phyloP scores from a whole-genome alignment of 768 basidiomycete species.

The Leccinellum rugosiceps region DNA sequence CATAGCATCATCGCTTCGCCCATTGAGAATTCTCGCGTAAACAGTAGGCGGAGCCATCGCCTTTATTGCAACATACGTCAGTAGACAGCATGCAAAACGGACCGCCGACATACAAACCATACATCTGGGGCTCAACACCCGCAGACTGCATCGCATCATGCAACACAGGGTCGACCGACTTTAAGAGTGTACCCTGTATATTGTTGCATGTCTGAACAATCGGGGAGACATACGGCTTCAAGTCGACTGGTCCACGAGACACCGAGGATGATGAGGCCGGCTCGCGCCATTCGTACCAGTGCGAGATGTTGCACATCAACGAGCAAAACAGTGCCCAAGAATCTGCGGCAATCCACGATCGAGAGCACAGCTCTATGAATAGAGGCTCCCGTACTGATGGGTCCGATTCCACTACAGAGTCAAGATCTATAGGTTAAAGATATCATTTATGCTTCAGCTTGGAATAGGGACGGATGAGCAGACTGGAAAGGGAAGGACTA shows the following conservation, averaged over 20 bases:
- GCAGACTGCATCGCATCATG: slow-evolving; percentile 71
- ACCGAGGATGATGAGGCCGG: slow-evolving; percentile 27
- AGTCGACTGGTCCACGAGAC: slow-evolving; percentile 39
- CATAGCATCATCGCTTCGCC: slow-evolving; percentile 82
- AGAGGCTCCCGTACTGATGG: slow-evolving; percentile 32
- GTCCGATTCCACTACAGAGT: slow-evolving; percentile 52
- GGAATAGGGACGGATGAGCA: slow-evolving; percentile 13
- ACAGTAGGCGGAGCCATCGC: slow-evolving; percentile 91
- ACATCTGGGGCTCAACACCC: slow-evolving; percentile 94
- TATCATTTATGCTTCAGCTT: slow-evolving; percentile 27
- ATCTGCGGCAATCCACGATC: slow-evolving; percentile 77
- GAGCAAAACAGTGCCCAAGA: slow-evolving; percentile 78
- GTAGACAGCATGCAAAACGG: slow-evolving; percentile 5
- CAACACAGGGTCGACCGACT: slow-evolving; percentile 75
- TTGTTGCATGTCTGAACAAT: slow-evolving; percentile 81
- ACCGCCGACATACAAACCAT: slow-evolving; percentile 73
- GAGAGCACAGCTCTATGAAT: slow-evolving; percentile 61
- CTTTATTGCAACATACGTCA: slow-evolving; percentile 38
- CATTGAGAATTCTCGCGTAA: slow-evolving; percentile 89
- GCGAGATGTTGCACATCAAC: slow-evolving; percentile 76
- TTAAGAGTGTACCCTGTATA: slow-evolving; percentile 72
- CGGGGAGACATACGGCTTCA: slow-evolving; percentile 73
- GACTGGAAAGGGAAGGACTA: slow-evolving; percentile 10
- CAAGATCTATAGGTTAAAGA: slow-evolving; percentile 56
- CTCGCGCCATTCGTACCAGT: slow-evolving; percentile 78